A percentile compares a stretch with the other conserved stretches of the same genome.
Conservation (phyloP, 352 stramenopile species). For the Blastocystis sp. region DNA sequence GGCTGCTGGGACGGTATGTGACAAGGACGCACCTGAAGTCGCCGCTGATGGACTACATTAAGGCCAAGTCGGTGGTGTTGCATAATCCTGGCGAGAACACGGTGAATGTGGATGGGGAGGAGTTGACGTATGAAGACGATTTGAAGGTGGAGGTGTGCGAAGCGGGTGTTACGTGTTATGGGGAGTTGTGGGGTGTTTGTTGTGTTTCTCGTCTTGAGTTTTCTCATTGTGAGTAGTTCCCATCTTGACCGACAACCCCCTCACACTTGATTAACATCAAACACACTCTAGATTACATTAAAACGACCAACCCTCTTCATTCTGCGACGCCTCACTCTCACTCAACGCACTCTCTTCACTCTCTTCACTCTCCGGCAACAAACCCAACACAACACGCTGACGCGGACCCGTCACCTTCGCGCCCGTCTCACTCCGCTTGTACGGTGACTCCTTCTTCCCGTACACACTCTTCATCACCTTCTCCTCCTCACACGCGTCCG, state of each 20-base stretch:
- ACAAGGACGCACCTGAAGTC: slow-evolving; percentile 54
- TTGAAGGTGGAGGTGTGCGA: slow-evolving; percentile 63
- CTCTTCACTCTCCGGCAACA: not conserved
- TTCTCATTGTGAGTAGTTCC: not conserved
- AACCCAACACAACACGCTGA: not conserved
- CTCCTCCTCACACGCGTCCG: not conserved
- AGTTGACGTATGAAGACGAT: slow-evolving; percentile 73
- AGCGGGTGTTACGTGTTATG: slow-evolving; percentile 56
- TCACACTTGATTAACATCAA: too few species aligned
- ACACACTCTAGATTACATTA: slow-evolving; percentile 24
- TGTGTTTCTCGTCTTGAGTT: not conserved
- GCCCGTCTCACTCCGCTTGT: not conserved
- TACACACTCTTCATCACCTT: slow-evolving; percentile 66
- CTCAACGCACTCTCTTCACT: not conserved
- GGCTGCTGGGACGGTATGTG: slow-evolving; percentile 58
- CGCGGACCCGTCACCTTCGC: not conserved
- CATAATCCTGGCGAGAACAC: slow-evolving; percentile 66
- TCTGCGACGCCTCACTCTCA: not conserved
- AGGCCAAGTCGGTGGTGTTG: slow-evolving; percentile 67
- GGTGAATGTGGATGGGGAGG: slow-evolving; percentile 73
- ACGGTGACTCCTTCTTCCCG: slow-evolving; percentile 41
- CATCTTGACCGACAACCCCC: not conserved
- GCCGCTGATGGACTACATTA: slow-evolving; percentile 69
- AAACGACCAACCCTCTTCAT: slow-evolving; percentile 25
- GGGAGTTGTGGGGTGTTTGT: slow-evolving; percentile 51